A percentile compares a stretch with the other conserved stretches of the same genome.
Conservation (phyloP, 2,329 filamentous ascomycete species). For the Aureobasidium sp. region DNA sequence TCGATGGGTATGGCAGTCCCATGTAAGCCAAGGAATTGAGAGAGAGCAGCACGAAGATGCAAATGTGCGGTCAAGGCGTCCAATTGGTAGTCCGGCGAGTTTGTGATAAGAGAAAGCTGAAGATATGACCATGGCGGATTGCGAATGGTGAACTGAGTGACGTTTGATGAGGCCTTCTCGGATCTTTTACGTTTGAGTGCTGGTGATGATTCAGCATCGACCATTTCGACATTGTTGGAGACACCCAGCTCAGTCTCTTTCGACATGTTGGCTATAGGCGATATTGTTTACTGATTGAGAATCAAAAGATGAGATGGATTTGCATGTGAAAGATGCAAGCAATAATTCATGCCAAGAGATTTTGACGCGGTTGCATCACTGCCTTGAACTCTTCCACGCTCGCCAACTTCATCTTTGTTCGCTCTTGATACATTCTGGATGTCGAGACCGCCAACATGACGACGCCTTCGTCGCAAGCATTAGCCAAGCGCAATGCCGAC, state of each 20-base stretch:
- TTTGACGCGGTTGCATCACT: neutral
- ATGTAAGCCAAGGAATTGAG: constrained; percentile 62
- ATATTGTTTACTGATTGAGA: neutral
- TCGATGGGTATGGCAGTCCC: constrained; percentile 64
- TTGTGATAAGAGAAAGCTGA: constrained; percentile 31
- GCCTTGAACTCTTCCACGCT: neutral
- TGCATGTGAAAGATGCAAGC: constrained; percentile 7
- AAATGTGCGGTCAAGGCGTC: constrained; percentile 58
- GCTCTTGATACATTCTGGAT: neutral
- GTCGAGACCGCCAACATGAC: constrained; percentile 10
- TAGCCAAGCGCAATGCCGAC: constrained; percentile 60
- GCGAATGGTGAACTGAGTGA: constrained; percentile 34
- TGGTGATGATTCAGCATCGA: neutral
- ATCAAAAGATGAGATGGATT: neutral
- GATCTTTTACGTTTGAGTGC: constrained; percentile 17
- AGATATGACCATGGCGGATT: constrained; percentile 36
- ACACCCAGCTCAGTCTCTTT: neutral
- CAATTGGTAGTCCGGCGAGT: constrained; percentile 28
- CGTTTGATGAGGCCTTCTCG: constrained; percentile 11
- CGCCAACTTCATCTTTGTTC: neutral
- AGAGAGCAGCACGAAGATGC: constrained; percentile 57
- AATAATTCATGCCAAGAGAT: neutral
- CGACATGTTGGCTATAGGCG: neutral
- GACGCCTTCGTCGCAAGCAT: constrained; percentile 33
- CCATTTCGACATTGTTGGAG: neutral